Evolutionary conservation across 371 early-diverging fungal genomes (phyloP).

Genomic region (Mucor irregularis): DNA sequence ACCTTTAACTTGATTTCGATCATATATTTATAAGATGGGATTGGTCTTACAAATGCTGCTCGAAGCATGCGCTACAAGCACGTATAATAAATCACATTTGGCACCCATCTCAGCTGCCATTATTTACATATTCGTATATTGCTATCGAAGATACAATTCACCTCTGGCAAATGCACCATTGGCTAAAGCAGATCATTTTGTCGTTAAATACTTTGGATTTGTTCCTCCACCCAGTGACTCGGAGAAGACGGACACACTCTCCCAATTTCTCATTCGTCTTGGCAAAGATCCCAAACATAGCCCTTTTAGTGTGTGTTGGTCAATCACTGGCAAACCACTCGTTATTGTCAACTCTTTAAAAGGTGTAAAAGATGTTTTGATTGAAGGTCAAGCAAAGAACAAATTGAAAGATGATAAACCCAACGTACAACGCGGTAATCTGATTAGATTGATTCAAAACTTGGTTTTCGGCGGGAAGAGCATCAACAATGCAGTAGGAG

Average conservation of each 20-base stretch:
- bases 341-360: constrained; percentile 45
- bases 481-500: constrained; percentile 45
- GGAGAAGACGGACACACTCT: constrained; percentile 30
- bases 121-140: constrained; percentile 14
- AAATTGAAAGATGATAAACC: constrained; percentile 19
- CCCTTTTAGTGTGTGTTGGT: constrained; percentile 48
- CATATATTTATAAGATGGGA: background rate
- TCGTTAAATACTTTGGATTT: constrained; percentile 38
- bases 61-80: background rate
- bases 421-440: constrained; percentile 39
- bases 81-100: background rate
- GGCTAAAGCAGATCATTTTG: constrained; percentile 27
- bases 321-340: constrained; percentile 37
- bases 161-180: constrained; percentile 30
- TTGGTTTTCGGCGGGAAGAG: constrained; percentile 51
- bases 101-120: background rate
- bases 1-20: too few relatives aligned
- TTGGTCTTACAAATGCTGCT: too few relatives aligned
- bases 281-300: constrained; percentile 32
- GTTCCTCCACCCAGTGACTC: constrained; percentile 41
- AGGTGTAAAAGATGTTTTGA: constrained; percentile 46
- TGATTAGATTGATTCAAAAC: constrained; percentile 45
- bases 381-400: constrained; percentile 39
- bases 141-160: constrained; percentile 27
- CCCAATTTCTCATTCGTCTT: constrained; percentile 35